phyloP scores from a whole-genome alignment of 768 basidiomycete species.

The Postia placenta region DNA sequence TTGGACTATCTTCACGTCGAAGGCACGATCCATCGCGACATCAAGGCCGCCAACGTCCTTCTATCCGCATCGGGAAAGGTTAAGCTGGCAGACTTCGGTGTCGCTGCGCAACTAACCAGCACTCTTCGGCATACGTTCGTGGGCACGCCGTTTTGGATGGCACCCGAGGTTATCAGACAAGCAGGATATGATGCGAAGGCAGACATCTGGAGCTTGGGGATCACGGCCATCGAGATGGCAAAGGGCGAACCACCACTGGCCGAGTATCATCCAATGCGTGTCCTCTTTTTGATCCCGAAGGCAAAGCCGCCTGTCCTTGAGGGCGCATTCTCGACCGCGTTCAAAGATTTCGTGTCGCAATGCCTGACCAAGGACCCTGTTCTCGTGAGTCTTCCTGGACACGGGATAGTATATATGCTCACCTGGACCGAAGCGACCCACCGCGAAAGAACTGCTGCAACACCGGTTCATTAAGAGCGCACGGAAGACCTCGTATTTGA shows the following conservation, averaged over 20 bases:
- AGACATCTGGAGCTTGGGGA: slow-evolving; percentile 97
- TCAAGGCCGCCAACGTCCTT: slow-evolving; percentile 96
- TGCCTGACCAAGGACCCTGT: slow-evolving; percentile 93
- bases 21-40: slow-evolving; percentile 96
- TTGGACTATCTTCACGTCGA: slow-evolving; percentile 95
- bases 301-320: slow-evolving; percentile 90
- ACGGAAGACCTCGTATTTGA: slow-evolving; percentile 74
- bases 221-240: slow-evolving; percentile 97
- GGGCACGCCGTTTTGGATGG: slow-evolving; percentile 98
- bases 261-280: slow-evolving; percentile 98
- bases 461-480: slow-evolving; percentile 90
- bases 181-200: slow-evolving; percentile 95
- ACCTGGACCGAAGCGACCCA: slow-evolving; percentile 56
- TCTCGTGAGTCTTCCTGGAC: slow-evolving; percentile 41
- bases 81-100: slow-evolving; percentile 98
- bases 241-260: slow-evolving; percentile 95
- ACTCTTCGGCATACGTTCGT: slow-evolving; percentile 97
- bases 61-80: slow-evolving; percentile 88
- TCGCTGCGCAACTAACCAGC: slow-evolving; percentile 93
- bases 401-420: slow-evolving; percentile 12
- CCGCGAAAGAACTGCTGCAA: slow-evolving; percentile 87
- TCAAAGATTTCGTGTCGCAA: slow-evolving; percentile 88
- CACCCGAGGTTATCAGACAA: slow-evolving; percentile 96
- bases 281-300: slow-evolving; percentile 96
- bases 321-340: slow-evolving; percentile 74